These are phyloP conservation scores for Phylloporus arenicola DNA, from an alignment of 768 basidiomycete species.

Conservation along the genomic window DNA sequence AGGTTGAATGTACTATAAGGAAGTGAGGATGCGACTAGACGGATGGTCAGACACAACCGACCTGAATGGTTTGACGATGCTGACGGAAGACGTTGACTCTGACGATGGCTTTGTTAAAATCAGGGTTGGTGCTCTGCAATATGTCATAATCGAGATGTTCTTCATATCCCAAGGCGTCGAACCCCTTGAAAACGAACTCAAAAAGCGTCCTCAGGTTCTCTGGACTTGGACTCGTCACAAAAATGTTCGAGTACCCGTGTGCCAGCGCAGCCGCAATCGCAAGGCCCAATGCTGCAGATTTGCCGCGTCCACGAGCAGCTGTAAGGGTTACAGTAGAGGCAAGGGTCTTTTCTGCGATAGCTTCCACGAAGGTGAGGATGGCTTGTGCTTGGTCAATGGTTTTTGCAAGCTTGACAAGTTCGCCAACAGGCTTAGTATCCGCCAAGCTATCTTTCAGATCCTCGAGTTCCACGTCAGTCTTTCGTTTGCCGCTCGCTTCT, in stretches of 20 bases:
- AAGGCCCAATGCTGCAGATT: constrained; percentile 93
- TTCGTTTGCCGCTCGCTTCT: constrained; percentile 43
- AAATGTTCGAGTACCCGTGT: constrained; percentile 95
- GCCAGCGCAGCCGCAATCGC: constrained; percentile 90
- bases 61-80: constrained; percentile 96
- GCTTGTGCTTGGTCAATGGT: constrained; percentile 95
- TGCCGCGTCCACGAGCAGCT: constrained; percentile 91
- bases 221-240: constrained; percentile 95
- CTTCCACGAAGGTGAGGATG: constrained; percentile 89
- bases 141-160: constrained; percentile 98
- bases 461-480: constrained; percentile 60
- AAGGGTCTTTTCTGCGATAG: constrained; percentile 87
- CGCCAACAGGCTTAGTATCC: constrained; percentile 82
- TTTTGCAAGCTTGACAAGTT: constrained; percentile 84
- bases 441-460: constrained; percentile 73
- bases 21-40: constrained; percentile 3
- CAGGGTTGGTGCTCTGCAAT: constrained; percentile 88
- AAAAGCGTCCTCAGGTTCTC: constrained; percentile 98
- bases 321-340: constrained; percentile 94
- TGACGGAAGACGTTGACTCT: constrained; percentile 90
- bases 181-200: constrained; percentile 94
- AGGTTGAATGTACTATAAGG: constrained; percentile 89
- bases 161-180: constrained; percentile 92
- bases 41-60: constrained; percentile 28
- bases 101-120: constrained; percentile 93